Evolutionary conservation across 1,139 yeast species (phyloP).

Genomic region (Yamadazyma spencermartinsiae): DNA sequence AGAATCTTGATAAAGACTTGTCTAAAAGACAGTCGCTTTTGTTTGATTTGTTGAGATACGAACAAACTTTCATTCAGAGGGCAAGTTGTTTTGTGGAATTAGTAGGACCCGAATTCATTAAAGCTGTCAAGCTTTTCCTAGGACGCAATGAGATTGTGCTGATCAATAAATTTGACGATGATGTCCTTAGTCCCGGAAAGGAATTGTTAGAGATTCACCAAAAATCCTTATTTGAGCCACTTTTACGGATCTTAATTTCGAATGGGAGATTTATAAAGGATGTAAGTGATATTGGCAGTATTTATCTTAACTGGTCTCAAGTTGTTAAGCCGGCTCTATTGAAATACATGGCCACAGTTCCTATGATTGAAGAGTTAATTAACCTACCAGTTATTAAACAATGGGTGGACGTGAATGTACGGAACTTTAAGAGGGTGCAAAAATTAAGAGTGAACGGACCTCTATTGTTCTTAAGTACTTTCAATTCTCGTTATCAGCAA

Average conservation of each 20-base stretch:
- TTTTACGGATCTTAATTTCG: constrained; percentile 34
- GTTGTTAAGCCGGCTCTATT: constrained; percentile 52
- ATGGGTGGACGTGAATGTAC: constrained; percentile 50
- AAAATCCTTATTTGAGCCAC: constrained; percentile 55
- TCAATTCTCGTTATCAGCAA: constrained; percentile 72
- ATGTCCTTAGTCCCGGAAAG: constrained; percentile 60
- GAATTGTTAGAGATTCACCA: constrained; percentile 65
- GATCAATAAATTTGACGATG: constrained; percentile 53
- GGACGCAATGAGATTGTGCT: constrained; percentile 29
- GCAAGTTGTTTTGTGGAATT: constrained; percentile 62
- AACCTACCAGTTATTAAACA: constrained; percentile 51
- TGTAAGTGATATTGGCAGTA: constrained; percentile 52
- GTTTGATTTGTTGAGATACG: constrained; percentile 74
- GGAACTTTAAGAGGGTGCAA: constrained; percentile 40
- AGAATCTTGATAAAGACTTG: constrained; percentile 53
- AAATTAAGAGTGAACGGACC: constrained; percentile 53
- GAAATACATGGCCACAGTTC: constrained; percentile 54
- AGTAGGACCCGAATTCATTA: constrained; percentile 45
- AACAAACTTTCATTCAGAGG: constrained; percentile 71
- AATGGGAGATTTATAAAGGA: constrained; percentile 71
- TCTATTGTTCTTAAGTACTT: constrained; percentile 70
- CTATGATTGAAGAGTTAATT: constrained; percentile 32
- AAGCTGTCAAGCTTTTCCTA: constrained; percentile 49
- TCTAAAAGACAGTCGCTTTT: constrained; percentile 72
- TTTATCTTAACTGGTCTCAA: constrained; percentile 66